Evolutionary conservation across 2,329 filamentous ascomycete species (phyloP).

Genomic region (Cordyceps farinosa): DNA sequence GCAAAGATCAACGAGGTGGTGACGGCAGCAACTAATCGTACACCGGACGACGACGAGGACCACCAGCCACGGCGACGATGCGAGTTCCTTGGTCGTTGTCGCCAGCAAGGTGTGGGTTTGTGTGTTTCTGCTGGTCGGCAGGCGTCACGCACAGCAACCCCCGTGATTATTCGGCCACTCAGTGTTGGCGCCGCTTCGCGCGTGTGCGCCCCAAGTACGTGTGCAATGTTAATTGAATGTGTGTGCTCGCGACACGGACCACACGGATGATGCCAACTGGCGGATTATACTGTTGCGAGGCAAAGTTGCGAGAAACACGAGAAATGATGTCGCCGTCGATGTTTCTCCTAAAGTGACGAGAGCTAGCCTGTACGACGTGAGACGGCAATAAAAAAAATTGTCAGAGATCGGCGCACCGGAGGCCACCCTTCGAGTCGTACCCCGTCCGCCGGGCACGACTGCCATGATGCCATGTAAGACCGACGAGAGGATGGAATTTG

Average conservation of each 20-base stretch:
- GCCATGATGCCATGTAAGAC: neutral
- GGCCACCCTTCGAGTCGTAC: neutral
- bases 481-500: neutral
- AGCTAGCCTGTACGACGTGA: neutral
- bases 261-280: neutral
- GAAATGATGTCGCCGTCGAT: neutral
- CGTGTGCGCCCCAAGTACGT: neutral
- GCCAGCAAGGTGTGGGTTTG: neutral
- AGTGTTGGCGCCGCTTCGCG: neutral
- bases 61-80: neutral
- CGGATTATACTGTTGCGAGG: neutral
- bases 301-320: neutral
- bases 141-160: neutral
- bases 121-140: neutral
- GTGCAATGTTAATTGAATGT: neutral
- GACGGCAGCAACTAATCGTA: neutral
- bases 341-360: neutral
- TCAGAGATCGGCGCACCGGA: neutral
- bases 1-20: neutral
- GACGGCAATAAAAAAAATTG: neutral
- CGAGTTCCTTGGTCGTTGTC: neutral
- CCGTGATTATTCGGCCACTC: constrained; percentile 2
- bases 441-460: neutral
- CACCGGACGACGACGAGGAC: neutral
- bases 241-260: neutral